A percentile compares a stretch with the other conserved stretches of the same genome.
phyloP scores from a whole-genome alignment of 306 rosid species.

The Vigna mungo region DNA sequence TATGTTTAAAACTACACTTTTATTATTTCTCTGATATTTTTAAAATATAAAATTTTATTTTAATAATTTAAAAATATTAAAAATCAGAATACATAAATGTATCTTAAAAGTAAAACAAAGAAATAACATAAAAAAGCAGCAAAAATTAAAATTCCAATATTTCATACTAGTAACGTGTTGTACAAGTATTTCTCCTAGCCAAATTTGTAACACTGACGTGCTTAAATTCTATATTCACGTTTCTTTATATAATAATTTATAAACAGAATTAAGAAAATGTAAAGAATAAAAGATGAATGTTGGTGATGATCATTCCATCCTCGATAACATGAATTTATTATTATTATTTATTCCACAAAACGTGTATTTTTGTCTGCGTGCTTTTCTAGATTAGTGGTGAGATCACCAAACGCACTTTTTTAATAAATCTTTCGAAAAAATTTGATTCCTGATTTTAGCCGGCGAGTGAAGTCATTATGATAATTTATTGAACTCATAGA shows the following conservation, averaged over 20 bases:
- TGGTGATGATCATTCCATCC: slow-evolving; percentile 47
- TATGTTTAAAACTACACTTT: too few relatives aligned
- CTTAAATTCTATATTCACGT: neutral
- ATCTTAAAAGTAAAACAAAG: too few relatives aligned
- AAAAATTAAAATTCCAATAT: neutral
- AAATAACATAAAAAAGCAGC: too few relatives aligned
- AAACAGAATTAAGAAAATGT: neutral
- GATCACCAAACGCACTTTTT: neutral
- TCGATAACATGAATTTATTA: slow-evolving; percentile 12
- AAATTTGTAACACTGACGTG: neutral
- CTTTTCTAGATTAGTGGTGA: slow-evolving; percentile 39
- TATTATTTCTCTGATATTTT: too few relatives aligned
- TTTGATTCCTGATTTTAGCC: slow-evolving; percentile 33
- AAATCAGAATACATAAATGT: too few relatives aligned
- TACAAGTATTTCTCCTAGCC: too few relatives aligned
- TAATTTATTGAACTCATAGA: neutral
- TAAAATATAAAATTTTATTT: too few relatives aligned
- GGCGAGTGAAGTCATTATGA: slow-evolving; percentile 4
- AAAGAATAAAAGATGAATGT: slow-evolving; percentile 33
- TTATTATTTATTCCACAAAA: slow-evolving; percentile 30
- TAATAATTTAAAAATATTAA: too few relatives aligned
- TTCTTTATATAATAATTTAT: neutral
- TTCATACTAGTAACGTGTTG: neutral
- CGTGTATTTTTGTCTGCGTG: slow-evolving; percentile 37
- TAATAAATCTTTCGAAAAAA: slow-evolving; percentile 8